Base-by-base conservation (phyloP, 148 eudicot genomes). In the Rhododendron mucronatum region DNA sequence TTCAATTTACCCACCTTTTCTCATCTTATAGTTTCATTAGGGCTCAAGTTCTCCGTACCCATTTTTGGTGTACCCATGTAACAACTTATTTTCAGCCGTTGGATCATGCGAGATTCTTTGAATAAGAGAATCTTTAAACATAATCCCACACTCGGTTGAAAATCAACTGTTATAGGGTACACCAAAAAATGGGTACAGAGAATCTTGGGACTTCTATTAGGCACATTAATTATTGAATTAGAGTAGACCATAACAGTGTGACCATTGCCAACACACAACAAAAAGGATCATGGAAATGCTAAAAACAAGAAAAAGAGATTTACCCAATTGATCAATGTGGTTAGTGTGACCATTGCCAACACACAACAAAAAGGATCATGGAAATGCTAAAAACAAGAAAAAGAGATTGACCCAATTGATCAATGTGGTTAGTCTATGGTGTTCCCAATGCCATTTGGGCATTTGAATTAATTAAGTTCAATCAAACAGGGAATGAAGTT, bases 361-460 rank as follows among this genome's bases (percentile, higher is more conserved):
- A 4, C 39, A 55, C 39, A 55, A 9, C 50, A 18, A 7, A 41
- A 41, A 55, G 73, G 48, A 37, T 82, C 83, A 80, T 88, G 78
- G 79, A 89, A 90, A 88, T 86, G 86, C 83, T 77, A 85, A 88
- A 84, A 89, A 50, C 89, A 83, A 86, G 84, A 77, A 87, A 91
- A 89, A 79, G 82, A 78, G 81, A 89, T 87, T 92, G 89, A 87
- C 89, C 87, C 83, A 84, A 81, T 84, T 88, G 89, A 85, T 85
- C 67, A 75, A 4, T 1, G 90, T 90, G 88, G 90, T 92, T 90
- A 91, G 90, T 83, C 85, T 80, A 85, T 90, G 93, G 87, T 81
- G 89, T 91, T 94, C 91, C 95, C 93, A 93, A 91, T 85, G 94
- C 90, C 92, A 89, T 85, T 84, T 86, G 83, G 85, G 92, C 93